Evolutionary conservation across 352 stramenopile species (phyloP), one percentile per base, ranked within the genome.

Genomic region (Phytophthora sp.): DNA sequence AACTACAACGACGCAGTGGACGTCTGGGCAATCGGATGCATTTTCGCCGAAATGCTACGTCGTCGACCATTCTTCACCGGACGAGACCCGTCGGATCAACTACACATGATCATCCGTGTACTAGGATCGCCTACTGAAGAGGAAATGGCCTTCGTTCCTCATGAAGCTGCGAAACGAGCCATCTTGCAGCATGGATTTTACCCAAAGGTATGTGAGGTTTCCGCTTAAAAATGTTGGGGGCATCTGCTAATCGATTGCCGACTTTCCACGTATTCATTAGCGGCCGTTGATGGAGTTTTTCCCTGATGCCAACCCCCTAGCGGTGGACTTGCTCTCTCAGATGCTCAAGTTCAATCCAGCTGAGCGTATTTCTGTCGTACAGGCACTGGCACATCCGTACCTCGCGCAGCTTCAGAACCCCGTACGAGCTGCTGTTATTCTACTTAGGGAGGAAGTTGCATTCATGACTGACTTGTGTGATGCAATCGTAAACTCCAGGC

Each of bases 1-100:
- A 93, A 99, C 69, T 99, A 99, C 80, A 97, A 94, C 35, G 96
- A 98, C 56, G 86, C 93, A 21, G 93, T 99, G 46, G 96, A 99
- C 73, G 91, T 98, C 47, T 99, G 95, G 95, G 91, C 88, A 49
- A 89, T 99, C 24, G 98, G 98, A 7, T 99, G 98, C 75, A 99
- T 99, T 76, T 99, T 99, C 73, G 98, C 95, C 26, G 98, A 99
- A 76, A 95, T 99, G 67, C 86, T 99, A 42, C 82, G 87, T n/a
- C 86, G 98, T 46, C 98, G 98, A 52, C 97, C 86, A 2, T 94
- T 94, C 62, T 94, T 96, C 67, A 93, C 84, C 9, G 88, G 88
- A 3, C 62, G 82, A 27, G 83, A 96, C 62, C 84, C 83, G n/a
- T 90, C 84, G 18, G 84, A 96, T 55, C 86, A 96, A 54, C 66